Percentiles rank a stretch among this genome's conserved stretches.
Conservation (phyloP, 2,329 filamentous ascomycete species). For the Xylaria sp. region DNA sequence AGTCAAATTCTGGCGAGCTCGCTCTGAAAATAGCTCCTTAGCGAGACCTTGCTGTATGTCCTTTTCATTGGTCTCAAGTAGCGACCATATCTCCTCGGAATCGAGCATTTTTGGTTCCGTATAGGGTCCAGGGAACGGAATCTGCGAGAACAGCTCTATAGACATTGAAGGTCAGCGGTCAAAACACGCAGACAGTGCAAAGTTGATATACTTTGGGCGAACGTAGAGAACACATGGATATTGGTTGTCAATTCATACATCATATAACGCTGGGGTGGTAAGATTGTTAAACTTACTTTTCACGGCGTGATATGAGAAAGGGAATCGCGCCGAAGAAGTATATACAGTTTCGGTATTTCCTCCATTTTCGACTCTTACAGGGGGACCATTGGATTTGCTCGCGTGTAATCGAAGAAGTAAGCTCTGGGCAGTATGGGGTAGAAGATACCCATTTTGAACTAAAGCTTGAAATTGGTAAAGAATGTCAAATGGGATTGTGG, state of each 20-base stretch:
- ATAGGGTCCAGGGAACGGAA: slow-evolving; percentile 66
- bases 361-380: neutral
- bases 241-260: neutral
- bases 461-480: slow-evolving; percentile 73
- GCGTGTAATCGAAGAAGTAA: slow-evolving; percentile 58
- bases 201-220: neutral
- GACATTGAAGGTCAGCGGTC: slow-evolving; percentile 4
- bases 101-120: slow-evolving; percentile 57
- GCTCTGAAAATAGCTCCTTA: slow-evolving; percentile 44
- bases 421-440: slow-evolving; percentile 61
- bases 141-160: slow-evolving; percentile 57
- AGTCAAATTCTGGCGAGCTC: slow-evolving; percentile 56
- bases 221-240: slow-evolving; percentile 53
- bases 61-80: slow-evolving; percentile 57
- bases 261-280: neutral
- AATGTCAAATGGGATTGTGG: slow-evolving; percentile 61
- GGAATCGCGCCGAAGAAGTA: slow-evolving; percentile 44
- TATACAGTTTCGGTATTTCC: slow-evolving; percentile 34
- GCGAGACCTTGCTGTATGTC: slow-evolving; percentile 48
- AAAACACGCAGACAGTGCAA: neutral
- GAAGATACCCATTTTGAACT: slow-evolving; percentile 70
- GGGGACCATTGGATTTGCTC: slow-evolving; percentile 16
- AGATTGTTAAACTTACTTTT: slow-evolving; percentile 30
- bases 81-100: slow-evolving; percentile 42
- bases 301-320: slow-evolving; percentile 62